Evolutionary conservation across 371 early-diverging fungal species (phyloP).

Genomic region (Apophysomyces elegans): DNA sequence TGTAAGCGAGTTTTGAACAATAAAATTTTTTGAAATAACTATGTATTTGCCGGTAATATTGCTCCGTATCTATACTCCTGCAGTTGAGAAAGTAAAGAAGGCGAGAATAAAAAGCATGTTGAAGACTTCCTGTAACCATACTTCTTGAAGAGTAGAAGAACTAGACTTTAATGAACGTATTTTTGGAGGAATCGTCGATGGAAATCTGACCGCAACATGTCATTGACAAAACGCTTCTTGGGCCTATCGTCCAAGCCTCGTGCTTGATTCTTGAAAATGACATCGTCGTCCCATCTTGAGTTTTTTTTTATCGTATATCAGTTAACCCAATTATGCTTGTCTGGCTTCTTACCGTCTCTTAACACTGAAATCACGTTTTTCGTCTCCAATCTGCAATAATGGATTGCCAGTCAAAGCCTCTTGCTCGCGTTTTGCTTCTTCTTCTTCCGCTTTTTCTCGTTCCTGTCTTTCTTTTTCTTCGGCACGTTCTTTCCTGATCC

Average conservation of each 20-base stretch:
- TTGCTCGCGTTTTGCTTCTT: conserved; percentile 57
- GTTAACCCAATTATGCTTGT: not conserved
- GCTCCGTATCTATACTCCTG: no score
- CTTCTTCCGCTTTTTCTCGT: conserved; percentile 62
- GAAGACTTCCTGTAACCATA: no score
- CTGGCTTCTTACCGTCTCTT: conserved; percentile 71
- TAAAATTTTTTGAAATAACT: not conserved
- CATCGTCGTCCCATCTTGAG: conserved; percentile 94
- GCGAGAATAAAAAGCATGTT: not conserved
- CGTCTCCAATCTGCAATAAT: conserved; percentile 59
- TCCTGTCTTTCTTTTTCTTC: conserved; percentile 89
- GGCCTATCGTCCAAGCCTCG: conserved; percentile 83
- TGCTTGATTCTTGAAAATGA: conserved; percentile 96
- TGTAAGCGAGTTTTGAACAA: not conserved
- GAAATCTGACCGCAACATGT: conserved; percentile 93
- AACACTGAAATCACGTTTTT: conserved; percentile 79
- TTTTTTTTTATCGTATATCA: not conserved
- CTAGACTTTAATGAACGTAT: conserved; percentile 68
- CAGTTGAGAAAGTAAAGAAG: not conserved
- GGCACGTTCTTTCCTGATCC: conserved; percentile 93
- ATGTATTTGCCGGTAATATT: no score
- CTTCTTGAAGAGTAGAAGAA: no score
- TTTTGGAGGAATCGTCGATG: conserved; percentile 94
- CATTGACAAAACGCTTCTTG: conserved; percentile 95
- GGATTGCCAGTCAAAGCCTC: conserved; percentile 85